These are phyloP conservation scores for Lichina pygmaea DNA, from an alignment of 495 filamentous ascomycete genomes.

Conservation along the genomic window DNA sequence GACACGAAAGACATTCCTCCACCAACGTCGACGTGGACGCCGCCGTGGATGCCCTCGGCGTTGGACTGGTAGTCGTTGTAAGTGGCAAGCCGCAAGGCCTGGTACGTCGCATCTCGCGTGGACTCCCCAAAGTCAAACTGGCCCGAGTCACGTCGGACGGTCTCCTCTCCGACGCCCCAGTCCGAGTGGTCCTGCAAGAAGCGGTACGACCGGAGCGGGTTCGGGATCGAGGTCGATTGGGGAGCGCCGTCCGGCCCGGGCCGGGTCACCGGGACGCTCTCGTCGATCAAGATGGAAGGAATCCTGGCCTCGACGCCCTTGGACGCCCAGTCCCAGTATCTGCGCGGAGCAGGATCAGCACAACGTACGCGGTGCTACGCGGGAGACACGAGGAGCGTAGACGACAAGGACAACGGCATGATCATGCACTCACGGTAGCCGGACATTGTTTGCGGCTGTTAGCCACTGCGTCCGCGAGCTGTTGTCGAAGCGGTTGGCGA, in stretches of 20 bases:
- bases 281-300: neutral
- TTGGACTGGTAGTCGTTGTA: neutral
- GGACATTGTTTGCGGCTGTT: neutral
- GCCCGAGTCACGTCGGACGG: neutral
- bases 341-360: neutral
- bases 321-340: slow-evolving; percentile 3
- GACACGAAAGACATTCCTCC: neutral
- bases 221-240: neutral
- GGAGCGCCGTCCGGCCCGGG: neutral
- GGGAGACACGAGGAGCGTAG: too few species aligned
- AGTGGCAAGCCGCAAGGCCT: neutral
- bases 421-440: neutral
- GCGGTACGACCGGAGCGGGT: neutral
- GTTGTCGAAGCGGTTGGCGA: neutral
- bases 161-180: neutral
- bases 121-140: neutral
- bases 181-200: neutral
- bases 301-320: neutral
- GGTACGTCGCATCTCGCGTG: neutral
- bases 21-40: neutral
- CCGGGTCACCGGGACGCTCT: neutral
- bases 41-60: neutral
- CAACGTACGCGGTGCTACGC: neutral
- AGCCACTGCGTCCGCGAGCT: neutral
- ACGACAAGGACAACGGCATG: neutral